A percentile compares a stretch with the other conserved stretches of the same genome.
These are phyloP conservation scores for Blastobotrys ciferrii DNA, from an alignment of 1,139 yeast genomes.

Conservation along the genomic window DNA sequence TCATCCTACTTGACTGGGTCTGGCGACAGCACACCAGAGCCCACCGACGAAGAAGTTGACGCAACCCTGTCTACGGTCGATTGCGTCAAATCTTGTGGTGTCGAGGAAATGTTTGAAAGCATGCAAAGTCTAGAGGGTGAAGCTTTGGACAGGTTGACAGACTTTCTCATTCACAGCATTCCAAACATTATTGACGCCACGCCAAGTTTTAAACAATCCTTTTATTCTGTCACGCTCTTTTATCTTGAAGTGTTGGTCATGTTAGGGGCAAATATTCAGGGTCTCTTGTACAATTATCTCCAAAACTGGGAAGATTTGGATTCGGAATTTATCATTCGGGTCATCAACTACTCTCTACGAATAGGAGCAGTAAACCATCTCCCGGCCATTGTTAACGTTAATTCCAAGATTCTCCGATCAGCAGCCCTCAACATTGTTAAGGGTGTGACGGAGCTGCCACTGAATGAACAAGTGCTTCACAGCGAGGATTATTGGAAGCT, in stretches of 20 bases:
- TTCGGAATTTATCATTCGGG: conserved; percentile 34
- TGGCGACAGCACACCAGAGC: conserved; percentile 85
- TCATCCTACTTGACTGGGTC: conserved; percentile 88
- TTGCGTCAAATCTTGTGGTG: conserved; percentile 67
- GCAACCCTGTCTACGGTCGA: conserved; percentile 79
- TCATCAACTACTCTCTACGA: conserved; percentile 22
- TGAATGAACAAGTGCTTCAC: conserved; percentile 43
- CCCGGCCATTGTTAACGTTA: conserved; percentile 31
- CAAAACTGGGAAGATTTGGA: conserved; percentile 30
- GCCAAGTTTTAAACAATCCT: conserved; percentile 22
- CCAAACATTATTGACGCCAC: conserved; percentile 30
- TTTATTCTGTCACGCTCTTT: conserved; percentile 26
- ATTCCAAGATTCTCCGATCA: conserved; percentile 17
- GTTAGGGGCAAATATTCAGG: conserved; percentile 18
- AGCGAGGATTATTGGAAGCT: conserved; percentile 56
- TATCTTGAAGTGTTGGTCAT: conserved; percentile 27
- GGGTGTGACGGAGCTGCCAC: conserved; percentile 44
- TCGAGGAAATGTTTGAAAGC: conserved; percentile 49
- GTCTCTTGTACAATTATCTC: conserved; percentile 21
- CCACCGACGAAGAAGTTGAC: conserved; percentile 88
- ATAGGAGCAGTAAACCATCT: background rate
- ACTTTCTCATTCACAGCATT: conserved; percentile 27
- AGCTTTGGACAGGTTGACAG: conserved; percentile 17
- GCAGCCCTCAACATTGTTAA: conserved; percentile 32
- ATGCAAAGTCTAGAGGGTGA: conserved; percentile 15